Conservation (phyloP, 148 eudicot genomes). For the Limonium bicolor region DNA sequence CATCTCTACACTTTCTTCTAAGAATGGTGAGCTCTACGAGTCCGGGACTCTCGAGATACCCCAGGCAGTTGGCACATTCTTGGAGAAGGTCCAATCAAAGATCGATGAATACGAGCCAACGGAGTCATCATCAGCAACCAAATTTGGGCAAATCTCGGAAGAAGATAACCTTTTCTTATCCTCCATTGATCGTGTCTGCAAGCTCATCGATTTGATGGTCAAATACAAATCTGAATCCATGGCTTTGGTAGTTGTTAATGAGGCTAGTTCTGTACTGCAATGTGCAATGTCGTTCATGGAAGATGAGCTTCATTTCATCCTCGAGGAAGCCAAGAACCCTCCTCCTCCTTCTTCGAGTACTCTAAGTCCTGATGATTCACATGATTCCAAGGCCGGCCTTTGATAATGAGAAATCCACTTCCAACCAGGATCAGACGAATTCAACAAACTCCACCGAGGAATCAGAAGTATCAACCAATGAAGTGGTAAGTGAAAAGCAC, state of each 20-base stretch:
- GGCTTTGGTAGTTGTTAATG: slow-evolving; percentile 18
- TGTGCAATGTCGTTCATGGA: slow-evolving; percentile 29
- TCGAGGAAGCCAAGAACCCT: too few relatives aligned
- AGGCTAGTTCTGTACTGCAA: slow-evolving; percentile 36
- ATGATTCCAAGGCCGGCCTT: too few relatives aligned
- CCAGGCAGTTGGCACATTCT: slow-evolving; percentile 18
- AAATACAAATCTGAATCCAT: slow-evolving; percentile 13
- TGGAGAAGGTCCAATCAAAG: slow-evolving; percentile 25
- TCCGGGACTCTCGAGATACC: slow-evolving; percentile 21
- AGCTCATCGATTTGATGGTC: slow-evolving; percentile 16
- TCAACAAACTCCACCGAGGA: too few relatives aligned
- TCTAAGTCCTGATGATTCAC: too few relatives aligned
- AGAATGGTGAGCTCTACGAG: slow-evolving; percentile 7
- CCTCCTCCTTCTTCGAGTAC: too few relatives aligned
- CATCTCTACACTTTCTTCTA: slow-evolving; percentile 11
- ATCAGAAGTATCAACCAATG: too few relatives aligned
- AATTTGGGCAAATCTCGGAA: too few relatives aligned
- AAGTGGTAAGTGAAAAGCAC: background rate
- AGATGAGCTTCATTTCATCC: background rate
- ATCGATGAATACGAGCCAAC: slow-evolving; percentile 25
- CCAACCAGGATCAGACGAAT: too few relatives aligned
- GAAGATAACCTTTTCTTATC: too few relatives aligned
- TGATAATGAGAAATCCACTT: too few relatives aligned
- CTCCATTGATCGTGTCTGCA: slow-evolving; percentile 17
- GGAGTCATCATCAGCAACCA: background rate